These are phyloP conservation scores for Amanita pseudoporphyria DNA, from an alignment of 768 basidiomycete genomes.

Conservation along the genomic window DNA sequence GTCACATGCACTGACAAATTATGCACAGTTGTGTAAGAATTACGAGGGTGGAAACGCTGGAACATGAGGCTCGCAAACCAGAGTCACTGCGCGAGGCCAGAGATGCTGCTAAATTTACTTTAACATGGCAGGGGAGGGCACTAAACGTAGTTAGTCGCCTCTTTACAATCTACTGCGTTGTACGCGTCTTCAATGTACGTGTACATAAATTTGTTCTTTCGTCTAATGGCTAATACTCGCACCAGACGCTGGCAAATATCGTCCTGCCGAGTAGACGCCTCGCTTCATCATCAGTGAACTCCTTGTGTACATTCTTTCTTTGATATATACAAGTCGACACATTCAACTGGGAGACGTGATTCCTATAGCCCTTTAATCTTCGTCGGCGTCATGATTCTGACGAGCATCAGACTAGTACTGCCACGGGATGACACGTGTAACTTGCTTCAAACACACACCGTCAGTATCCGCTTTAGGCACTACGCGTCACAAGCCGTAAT, in stretches of 20 bases:
- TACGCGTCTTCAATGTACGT: constrained; percentile 54
- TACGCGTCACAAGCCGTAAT: constrained; percentile 53
- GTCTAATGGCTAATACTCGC: constrained; percentile 3
- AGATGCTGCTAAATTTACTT: constrained; percentile 36
- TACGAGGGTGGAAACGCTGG: constrained; percentile 57
- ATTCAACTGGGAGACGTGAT: too few species aligned
- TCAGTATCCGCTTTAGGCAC: too few species aligned
- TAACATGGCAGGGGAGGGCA: constrained; percentile 50
- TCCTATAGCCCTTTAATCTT: too few species aligned
- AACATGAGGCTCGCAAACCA: constrained; percentile 51
- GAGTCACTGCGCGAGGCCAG: constrained; percentile 38
- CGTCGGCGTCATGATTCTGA: too few species aligned
- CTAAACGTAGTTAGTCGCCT: too few species aligned
- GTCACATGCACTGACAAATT: constrained; percentile 6
- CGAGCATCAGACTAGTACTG: constrained; percentile 27
- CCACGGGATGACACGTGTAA: constrained; percentile 51
- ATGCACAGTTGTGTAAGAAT: too few species aligned
- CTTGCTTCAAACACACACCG: constrained; percentile 26
- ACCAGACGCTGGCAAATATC: too few species aligned
- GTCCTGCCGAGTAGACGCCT: too few species aligned
- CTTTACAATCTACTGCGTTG: constrained; percentile 61
- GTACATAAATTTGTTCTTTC: background rate
- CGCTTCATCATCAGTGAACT: too few species aligned
- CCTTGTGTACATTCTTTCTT: too few species aligned
- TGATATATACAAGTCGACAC: too few species aligned